Base-by-base conservation (phyloP, 108 stramenopile genomes). In the Cyclotella cryptica region DNA sequence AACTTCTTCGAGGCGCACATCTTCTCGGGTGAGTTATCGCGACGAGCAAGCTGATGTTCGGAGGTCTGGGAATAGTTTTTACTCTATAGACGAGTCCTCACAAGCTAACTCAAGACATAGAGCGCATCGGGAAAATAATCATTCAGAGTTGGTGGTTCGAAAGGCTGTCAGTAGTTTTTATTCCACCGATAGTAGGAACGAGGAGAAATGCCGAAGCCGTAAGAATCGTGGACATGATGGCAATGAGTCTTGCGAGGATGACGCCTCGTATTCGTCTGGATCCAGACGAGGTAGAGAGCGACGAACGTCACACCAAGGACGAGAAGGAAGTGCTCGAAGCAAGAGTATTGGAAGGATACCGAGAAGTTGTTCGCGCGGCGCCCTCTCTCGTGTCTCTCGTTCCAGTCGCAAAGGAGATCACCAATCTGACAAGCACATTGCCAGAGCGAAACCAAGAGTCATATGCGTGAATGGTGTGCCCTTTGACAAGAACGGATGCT, bases 401-500 rank as follows among this genome's bases (percentile, higher is more conserved):
- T n/a, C 21, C 3, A 55, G 55, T 55, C 21, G 55, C n/a, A 35
- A 35, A 2, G 22, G 55, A 24, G 61, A 62, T 35, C 40, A 19
- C 35, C 17, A 26, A 35, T 40, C 61, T 17, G 40, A 62, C 15
- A 39, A 39, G 19, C 24, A 62, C 40, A 18, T 42, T 35, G 29
- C 61, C 8, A 62, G 40, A 18, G 29, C 61, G 1, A 62, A 62
- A 62, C 61, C 61, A 41, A 29, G 44, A 0, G 27, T 29, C 11
- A 46, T 65, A 22, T 76, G 66, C 28, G 66, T 76, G 5, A 28
- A 76, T 35, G 75, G 75, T 9, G 57, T 30, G 44, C 75, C 75
- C 21, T 76, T 76, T 59, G 75, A 76, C 44, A 66, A 65, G 44
- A 76, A 58, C 4, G 75, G 75, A 22, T 49, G 75, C 29, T 76